These are phyloP conservation scores for Cordyceps sp. DNA, from an alignment of 2,329 filamentous ascomycete species.

Conservation along the genomic window DNA sequence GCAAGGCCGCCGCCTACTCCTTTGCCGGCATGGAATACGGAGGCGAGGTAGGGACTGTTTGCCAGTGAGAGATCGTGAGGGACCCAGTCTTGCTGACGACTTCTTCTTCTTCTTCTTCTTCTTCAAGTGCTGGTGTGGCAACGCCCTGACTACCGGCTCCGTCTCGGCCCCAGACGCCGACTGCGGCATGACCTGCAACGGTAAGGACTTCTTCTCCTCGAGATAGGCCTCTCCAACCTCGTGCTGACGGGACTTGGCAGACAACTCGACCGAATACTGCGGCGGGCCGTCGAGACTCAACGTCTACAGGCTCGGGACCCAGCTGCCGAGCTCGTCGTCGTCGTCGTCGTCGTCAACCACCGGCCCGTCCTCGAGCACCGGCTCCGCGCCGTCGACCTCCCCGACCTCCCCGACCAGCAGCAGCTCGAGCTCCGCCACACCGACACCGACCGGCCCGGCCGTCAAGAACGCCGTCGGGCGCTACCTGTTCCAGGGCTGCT, in stretches of 20 bases:
- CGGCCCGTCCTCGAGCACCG: background rate
- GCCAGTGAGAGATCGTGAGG: background rate
- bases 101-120: too few species aligned
- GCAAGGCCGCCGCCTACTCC: constrained; percentile 9
- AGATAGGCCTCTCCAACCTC: too few species aligned
- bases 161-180: constrained; percentile 12
- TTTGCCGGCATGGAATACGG: constrained; percentile 22
- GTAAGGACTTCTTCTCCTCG: constrained; percentile 1
- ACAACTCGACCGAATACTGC: constrained; percentile 19
- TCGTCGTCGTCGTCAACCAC: background rate
- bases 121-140: constrained; percentile 23
- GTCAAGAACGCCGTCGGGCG: constrained; percentile 9
- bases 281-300: constrained; percentile 18
- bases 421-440: constrained; percentile 5
- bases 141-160: constrained; percentile 11
- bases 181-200: constrained; percentile 18
- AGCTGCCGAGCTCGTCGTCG: background rate
- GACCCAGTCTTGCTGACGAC: background rate
- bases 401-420: constrained; percentile 8
- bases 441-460: constrained; percentile 9
- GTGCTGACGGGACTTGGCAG: constrained; percentile 4
- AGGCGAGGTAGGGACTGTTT: constrained; percentile 11
- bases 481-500: constrained; percentile 20
- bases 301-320: constrained; percentile 12
- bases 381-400: background rate